These are phyloP conservation scores for Prorocentrum cordatum DNA, from an alignment of 169 alveolate species.

Conservation along the genomic window DNA sequence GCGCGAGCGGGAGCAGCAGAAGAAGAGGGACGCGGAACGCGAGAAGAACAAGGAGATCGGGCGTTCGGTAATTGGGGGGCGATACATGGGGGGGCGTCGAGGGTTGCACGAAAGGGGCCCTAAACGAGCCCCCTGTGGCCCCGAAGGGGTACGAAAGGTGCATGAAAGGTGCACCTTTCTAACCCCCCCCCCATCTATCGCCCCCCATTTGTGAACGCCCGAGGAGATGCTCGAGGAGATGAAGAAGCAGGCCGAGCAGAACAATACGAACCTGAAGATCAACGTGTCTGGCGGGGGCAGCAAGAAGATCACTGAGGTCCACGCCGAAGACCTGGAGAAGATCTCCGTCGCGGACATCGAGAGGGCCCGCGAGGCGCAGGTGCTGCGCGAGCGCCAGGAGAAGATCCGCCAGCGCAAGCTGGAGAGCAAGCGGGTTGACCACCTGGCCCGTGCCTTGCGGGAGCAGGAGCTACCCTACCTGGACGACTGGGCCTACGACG, in stretches of 20 bases:
- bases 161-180: no score
- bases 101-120: no score
- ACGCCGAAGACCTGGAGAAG: not conserved
- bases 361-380: slow-evolving; percentile 62
- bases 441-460: slow-evolving; percentile 62
- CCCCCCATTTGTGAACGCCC: not conserved
- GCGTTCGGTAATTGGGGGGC: not conserved
- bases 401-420: slow-evolving; percentile 62
- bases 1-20: slow-evolving; percentile 22
- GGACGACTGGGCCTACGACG: no score
- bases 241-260: slow-evolving; percentile 63
- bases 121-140: no score
- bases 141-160: no score
- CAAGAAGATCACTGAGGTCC: not conserved
- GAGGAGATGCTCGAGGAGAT: slow-evolving; percentile 26
- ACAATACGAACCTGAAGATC: slow-evolving; percentile 40
- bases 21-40: slow-evolving; percentile 26
- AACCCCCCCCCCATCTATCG: no score
- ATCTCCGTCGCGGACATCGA: slow-evolving; percentile 21
- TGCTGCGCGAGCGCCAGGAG: slow-evolving; percentile 46
- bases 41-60: slow-evolving; percentile 35
- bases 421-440: slow-evolving; percentile 66
- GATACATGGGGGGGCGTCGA: no score
- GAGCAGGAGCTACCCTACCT: no score
- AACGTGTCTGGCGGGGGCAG: not conserved